Percentiles rank a stretch among this genome's conserved stretches.
Evolutionary conservation across 1,284 basidiomycete genomes (phyloP).

Genomic region (Trametes versicolor): DNA sequence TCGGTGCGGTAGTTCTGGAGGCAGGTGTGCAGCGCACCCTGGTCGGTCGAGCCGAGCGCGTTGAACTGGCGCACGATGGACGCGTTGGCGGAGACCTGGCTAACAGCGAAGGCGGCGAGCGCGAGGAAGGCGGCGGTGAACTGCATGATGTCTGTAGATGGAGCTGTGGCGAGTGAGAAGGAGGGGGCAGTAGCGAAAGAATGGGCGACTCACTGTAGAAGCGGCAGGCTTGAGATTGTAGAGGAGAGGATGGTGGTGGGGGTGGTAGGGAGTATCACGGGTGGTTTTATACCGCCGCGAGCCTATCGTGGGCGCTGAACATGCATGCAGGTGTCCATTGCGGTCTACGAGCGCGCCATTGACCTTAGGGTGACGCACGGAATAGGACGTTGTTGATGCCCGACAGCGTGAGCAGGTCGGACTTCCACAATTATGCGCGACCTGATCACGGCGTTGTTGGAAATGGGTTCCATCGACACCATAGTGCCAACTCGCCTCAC

Average conservation of each 20-base stretch:
- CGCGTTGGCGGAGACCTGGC: conserved; percentile 11
- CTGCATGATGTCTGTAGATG: conserved; percentile 1
- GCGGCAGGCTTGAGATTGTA: neutral
- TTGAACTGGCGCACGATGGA: conserved; percentile 13
- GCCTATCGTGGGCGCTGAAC: neutral
- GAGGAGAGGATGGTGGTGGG: neutral
- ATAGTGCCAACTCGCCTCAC: too few relatives aligned
- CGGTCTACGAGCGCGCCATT: too few relatives aligned
- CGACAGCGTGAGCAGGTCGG: too few relatives aligned
- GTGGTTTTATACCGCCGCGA: neutral
- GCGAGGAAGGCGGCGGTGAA: conserved; percentile 9
- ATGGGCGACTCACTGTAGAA: neutral
- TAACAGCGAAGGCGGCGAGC: conserved; percentile 12
- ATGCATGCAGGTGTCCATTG: too few relatives aligned
- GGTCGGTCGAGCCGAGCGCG: conserved; percentile 9
- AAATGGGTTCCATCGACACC: too few relatives aligned
- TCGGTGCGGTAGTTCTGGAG: conserved; percentile 17
- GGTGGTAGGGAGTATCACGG: neutral
- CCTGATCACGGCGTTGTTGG: too few relatives aligned
- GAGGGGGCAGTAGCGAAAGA: neutral
- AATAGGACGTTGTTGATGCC: too few relatives aligned
- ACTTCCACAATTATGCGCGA: too few relatives aligned
- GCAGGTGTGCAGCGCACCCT: conserved; percentile 12
- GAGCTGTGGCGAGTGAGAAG: neutral
- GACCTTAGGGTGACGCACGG: too few relatives aligned